Conservation (phyloP, 1,284 basidiomycete genomes). For the Leccinum huronense region DNA sequence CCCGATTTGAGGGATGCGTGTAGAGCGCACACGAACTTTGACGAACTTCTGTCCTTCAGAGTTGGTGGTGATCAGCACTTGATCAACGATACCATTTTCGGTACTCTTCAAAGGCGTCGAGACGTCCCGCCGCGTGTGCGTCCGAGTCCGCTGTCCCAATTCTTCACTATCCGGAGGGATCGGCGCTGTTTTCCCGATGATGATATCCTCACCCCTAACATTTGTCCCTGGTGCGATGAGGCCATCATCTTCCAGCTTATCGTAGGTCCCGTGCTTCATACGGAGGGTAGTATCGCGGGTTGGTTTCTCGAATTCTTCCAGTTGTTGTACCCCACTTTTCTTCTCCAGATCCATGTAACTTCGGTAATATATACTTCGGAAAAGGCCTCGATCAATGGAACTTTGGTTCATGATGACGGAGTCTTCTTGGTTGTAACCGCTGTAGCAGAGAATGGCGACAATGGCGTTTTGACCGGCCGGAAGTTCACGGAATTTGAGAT, state of each 20-base stretch:
- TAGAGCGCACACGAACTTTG: constrained; percentile 95
- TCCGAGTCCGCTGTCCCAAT: constrained; percentile 89
- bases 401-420: constrained; percentile 99
- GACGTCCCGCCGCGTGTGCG: constrained; percentile 90
- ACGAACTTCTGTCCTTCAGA: constrained; percentile 97
- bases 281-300: constrained; percentile 90
- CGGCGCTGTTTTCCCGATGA: constrained; percentile 98
- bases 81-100: constrained; percentile 96
- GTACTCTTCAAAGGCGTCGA: constrained; percentile 98
- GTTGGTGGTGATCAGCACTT: constrained; percentile 96
- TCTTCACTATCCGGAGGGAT: constrained; percentile 97
- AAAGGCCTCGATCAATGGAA: constrained; percentile 96
- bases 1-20: constrained; percentile 94
- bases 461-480: constrained; percentile 98
- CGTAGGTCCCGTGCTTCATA: constrained; percentile 98
- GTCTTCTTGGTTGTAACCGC: constrained; percentile 99
- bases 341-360: constrained; percentile 99
- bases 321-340: constrained; percentile 88
- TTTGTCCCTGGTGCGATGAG: constrained; percentile 94
- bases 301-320: constrained; percentile 98
- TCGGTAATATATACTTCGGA: constrained; percentile 98
- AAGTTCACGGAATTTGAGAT: constrained; percentile 95
- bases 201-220: constrained; percentile 96
- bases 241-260: constrained; percentile 96
- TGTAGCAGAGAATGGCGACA: constrained; percentile 98